Evolutionary conservation across 768 basidiomycete species (phyloP), one percentile per base, ranked within the genome.

Genomic region (Serendipita sp.): DNA sequence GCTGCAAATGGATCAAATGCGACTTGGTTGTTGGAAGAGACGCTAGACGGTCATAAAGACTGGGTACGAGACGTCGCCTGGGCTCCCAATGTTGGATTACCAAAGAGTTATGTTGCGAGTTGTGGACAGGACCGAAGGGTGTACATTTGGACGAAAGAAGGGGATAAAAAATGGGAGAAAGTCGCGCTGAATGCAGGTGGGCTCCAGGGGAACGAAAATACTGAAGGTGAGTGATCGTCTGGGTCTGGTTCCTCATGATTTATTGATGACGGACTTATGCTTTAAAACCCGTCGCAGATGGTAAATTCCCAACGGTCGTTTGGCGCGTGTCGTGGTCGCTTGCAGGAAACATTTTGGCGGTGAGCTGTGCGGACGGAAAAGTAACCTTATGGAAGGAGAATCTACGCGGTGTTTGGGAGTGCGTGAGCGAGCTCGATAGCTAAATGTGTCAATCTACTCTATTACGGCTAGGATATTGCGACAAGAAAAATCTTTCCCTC

Each of bases 21-120:
- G 23, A 60, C 88, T 5, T 97, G 94, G 92, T 79, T 81, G 13
- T 90, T 91, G 69, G 94, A 93, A 72, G 93, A 95, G 69, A 83
- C 80, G 0, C 81, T 99, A 27, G 88, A 91, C 60, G 93, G 91
- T 0, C 95, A 99, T 73, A 82, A 87, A 0, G 95, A 99, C 73
- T 99, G 95, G 95, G 94, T 99, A 23, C 81, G 95, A 53, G 95
- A 98, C 72, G 94, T 97, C n/a, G 91, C 95, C 0, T 98, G 94
- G 93, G 94, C 94, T 0, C 95, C 96, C 0, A 96, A 91, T 68
- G 94, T 97, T 67, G 96, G 96, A 0, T 79, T 98, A 15, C 91
- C 95, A 0, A 81, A 92, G 66, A 88, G 86, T 71, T 97, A 97
- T 74, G 91, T 99, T 66, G 96, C 96, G 3, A 94, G 29, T 2